A percentile compares a stretch with the other conserved stretches of the same genome.
Conservation (phyloP, 2,329 filamentous ascomycete species). For the Epichloe typhina region DNA sequence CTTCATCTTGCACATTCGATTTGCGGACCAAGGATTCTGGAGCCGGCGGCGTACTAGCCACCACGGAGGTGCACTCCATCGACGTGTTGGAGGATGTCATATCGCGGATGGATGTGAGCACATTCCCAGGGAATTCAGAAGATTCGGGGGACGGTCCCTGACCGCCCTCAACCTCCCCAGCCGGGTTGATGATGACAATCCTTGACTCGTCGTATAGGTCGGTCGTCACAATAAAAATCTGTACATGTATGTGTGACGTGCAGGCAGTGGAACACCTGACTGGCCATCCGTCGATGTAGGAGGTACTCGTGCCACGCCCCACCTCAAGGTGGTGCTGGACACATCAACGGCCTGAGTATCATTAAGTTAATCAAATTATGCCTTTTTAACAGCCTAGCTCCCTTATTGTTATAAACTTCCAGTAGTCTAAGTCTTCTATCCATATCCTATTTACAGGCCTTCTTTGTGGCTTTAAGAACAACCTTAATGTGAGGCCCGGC, state of each 20-base stretch:
- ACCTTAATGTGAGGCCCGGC: no score
- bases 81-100: slow-evolving; percentile 20
- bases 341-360: no score
- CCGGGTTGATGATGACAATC: background rate
- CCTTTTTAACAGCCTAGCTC: no score
- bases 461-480: no score
- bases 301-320: no score
- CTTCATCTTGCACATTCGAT: slow-evolving; percentile 11
- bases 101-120: slow-evolving; percentile 13
- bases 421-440: no score
- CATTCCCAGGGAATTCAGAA: slow-evolving; percentile 8
- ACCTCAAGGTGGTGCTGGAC: no score
- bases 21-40: background rate
- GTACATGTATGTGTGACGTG: background rate
- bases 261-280: background rate
- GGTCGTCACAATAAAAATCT: background rate
- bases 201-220: background rate
- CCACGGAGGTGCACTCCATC: slow-evolving; percentile 17
- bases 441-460: no score
- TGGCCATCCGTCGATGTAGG: background rate
- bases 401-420: no score
- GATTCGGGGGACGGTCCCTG: slow-evolving; percentile 2
- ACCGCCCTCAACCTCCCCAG: slow-evolving; percentile 2
- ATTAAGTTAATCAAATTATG: no score
- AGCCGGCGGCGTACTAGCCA: slow-evolving; percentile 12